Conservation (phyloP, 768 basidiomycete genomes). For the Serendipita sp. region DNA sequence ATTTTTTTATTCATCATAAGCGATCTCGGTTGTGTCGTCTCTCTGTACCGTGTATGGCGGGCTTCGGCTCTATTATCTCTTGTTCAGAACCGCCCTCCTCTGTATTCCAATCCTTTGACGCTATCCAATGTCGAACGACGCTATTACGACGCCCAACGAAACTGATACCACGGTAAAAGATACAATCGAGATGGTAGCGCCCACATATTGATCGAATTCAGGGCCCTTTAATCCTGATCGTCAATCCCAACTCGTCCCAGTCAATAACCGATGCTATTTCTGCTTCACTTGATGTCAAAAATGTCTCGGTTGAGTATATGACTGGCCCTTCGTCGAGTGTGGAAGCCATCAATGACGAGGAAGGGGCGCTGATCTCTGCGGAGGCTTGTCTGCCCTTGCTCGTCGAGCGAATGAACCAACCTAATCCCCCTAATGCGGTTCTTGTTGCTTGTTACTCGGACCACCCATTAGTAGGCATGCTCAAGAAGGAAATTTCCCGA, state of each 20-base stretch:
- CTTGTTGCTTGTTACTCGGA: conserved; percentile 22
- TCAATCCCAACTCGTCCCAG: conserved; percentile 23
- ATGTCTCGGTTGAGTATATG: conserved; percentile 9
- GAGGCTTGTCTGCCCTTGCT: conserved; percentile 12
- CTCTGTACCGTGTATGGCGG: neutral
- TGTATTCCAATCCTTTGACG: neutral
- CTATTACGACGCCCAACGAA: too few relatives aligned
- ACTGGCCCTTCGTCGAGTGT: conserved; percentile 14
- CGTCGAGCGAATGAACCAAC: neutral
- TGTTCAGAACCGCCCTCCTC: neutral
- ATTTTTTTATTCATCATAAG: conserved; percentile 4
- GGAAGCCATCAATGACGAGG: conserved; percentile 15
- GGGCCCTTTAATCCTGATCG: conserved; percentile 16
- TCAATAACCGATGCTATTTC: conserved; percentile 19
- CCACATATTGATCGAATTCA: neutral
- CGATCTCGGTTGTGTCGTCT: neutral
- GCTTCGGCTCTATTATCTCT: neutral
- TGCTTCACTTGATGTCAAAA: conserved; percentile 6
- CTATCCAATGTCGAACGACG: neutral
- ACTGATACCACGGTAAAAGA: too few relatives aligned
- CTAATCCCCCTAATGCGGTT: conserved; percentile 8
- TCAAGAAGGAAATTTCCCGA: conserved; percentile 10
- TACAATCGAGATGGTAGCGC: neutral
- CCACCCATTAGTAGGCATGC: conserved; percentile 20
- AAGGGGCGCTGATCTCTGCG: conserved; percentile 13